Evolutionary conservation across 805 yeast genomes (phyloP), one percentile per base, ranked within the genome.

Genomic region (Candida oleophila): DNA sequence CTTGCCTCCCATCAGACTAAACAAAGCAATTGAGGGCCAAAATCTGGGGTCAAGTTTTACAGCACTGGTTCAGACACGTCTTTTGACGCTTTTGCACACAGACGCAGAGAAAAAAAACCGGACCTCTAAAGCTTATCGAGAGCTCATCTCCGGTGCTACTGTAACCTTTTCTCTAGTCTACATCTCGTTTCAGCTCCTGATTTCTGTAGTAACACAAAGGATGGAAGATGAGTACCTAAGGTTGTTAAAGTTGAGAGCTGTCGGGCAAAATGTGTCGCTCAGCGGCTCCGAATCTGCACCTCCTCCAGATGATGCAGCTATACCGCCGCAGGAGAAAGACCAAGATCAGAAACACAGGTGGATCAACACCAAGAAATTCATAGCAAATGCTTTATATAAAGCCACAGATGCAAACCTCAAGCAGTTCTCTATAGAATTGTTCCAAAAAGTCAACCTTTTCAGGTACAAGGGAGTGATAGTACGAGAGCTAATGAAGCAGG

Each of bases 391-490:
- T 2, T 16, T 36, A 4, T 16, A 20, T 18, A 8, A 11, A 8
- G 8, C 21, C 22, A 36, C 19, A 72, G 71, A 47, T 3, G 51
- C 62, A 2, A 84, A 85, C 50, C 59, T 88, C 22, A 73, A 74
- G 45, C 66, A 63, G 2, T 68, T 77, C 2, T 77, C 77, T 5
- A 59, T 69, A 15, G 77, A 74, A 3, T 59, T 89, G 3, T 80
- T 87, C 57, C 62, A 70, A 19, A 19, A 22, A 38, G 57, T 77
- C 46, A 89, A 90, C 56, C 48, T 90, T 11, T 50, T 74, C 1
- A 64, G 88, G 42, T 91, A 85, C 0, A 66, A 74, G 28, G 91
- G 91, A 1, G 52, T 84, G 1, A 61, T 87, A 8, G 78, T 79
- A n/a, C 71, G 82, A 42, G 65, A 76, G 36, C 43, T 87, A 2